Evolutionary conservation across 2,329 filamentous ascomycete genomes (phyloP).

Genomic region (Apiospora kogelbergensis): DNA sequence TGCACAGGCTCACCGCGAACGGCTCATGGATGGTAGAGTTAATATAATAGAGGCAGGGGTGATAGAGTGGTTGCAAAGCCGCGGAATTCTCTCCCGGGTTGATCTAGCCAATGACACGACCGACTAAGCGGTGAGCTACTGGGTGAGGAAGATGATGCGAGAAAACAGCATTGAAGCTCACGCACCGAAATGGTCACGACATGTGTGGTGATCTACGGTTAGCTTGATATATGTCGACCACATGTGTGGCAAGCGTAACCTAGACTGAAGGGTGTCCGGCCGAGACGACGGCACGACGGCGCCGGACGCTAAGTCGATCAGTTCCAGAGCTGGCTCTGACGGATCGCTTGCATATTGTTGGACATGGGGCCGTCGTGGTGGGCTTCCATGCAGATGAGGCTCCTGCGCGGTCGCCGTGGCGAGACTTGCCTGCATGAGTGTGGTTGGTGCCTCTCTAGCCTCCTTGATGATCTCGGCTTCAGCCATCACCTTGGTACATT

Average conservation of each 20-base stretch:
- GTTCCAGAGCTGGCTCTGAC: constrained; percentile 22
- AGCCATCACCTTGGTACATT: background rate
- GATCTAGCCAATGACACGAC: background rate
- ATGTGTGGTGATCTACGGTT: constrained; percentile 47
- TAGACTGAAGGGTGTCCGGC: constrained; percentile 12
- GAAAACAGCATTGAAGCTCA: background rate
- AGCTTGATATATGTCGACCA: constrained; percentile 51
- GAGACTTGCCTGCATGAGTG: background rate
- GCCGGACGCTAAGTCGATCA: constrained; percentile 20
- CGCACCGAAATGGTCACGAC: constrained; percentile 58
- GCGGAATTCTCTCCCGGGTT: background rate
- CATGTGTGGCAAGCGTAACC: constrained; percentile 26
- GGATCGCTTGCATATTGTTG: constrained; percentile 10
- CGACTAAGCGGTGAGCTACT: background rate
- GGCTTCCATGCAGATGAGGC: constrained; percentile 1
- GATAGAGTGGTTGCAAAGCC: background rate
- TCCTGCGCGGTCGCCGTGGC: background rate
- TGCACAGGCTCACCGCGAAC: background rate
- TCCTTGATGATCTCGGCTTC: background rate
- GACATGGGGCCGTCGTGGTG: constrained; percentile 12
- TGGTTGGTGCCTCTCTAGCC: background rate
- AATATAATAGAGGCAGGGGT: background rate
- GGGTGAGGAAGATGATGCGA: constrained; percentile 10
- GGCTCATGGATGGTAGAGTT: background rate
- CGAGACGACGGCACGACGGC: constrained; percentile 24